Evolutionary conservation across 2,329 filamentous ascomycete species (phyloP), one percentile per base, ranked within the genome.

Genomic region (Helminthosporium solani): DNA sequence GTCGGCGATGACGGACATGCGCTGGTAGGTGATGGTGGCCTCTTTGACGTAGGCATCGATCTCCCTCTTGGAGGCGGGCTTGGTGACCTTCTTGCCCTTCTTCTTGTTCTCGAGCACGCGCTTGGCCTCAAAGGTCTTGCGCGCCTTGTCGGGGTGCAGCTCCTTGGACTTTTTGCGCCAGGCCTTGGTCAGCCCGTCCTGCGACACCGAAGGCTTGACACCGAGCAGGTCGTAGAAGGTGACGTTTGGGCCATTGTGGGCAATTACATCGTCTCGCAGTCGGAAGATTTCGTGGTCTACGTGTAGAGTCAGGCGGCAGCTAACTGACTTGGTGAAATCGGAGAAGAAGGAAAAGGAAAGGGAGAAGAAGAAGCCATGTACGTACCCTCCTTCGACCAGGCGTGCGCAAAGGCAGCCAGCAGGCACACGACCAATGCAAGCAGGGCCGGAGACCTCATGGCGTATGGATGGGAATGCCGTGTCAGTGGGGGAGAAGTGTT

Each of bases 261-360:
- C 74, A 50, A 81, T 75, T 45, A 99, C 82, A 70, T 97, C 94
- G 74, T 96, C 90, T 65, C 86, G 86, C 52, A 99, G 80, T 61
- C 90, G 88, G 77, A 99, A 99, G 75, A 99, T 97, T 75, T 99
- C 94, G 68, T 95, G 90, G 74, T 99, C 94, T 95, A 63, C 27
- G 51, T 21, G 8, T 50, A 57, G 40, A 60, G 57, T 57, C 54
- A 58, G 47, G 45, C 37, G 43, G 33, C 36, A 45, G 27, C 45
- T 40, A 40, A 51, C 54, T 48, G 59, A 49, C 34, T 50, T 49
- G 50, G 52, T 28, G 44, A 19, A 15, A 15, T 34, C 42, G 50
- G 15, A 18, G 33, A 42, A 46, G 49, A 28, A 49, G 14, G 33
- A 8, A 21, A 38, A 27, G 45, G 28, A 43, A 50, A 44, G 44